Evolutionary conservation across 176 grass and related monocot genomes (phyloP).

Genomic region (Pontederia crassipes): DNA sequence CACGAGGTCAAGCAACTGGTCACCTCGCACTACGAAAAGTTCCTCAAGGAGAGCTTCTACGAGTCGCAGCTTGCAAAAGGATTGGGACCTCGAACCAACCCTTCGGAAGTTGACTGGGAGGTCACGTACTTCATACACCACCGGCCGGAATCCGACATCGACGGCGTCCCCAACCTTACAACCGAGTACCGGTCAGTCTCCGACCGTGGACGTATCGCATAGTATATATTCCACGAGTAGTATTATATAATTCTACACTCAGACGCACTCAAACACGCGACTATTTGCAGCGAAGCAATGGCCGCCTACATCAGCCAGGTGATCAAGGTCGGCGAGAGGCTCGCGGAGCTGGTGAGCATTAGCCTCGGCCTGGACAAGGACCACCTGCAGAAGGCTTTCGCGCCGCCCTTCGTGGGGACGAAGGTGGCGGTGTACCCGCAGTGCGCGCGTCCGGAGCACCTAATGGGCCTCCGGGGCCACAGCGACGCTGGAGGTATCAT

Average conservation of each 20-base stretch:
- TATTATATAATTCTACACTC: neutral
- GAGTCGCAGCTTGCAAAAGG: slow-evolving; percentile 39
- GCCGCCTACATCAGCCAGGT: slow-evolving; percentile 43
- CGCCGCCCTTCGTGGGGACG: slow-evolving; percentile 73
- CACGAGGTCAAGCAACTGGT: slow-evolving; percentile 63
- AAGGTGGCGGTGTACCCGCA: slow-evolving; percentile 82
- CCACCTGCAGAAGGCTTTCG: slow-evolving; percentile 35
- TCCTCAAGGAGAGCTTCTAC: slow-evolving; percentile 47
- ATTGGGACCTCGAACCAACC: slow-evolving; percentile 13
- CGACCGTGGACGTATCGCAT: neutral
- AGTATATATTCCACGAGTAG: too few relatives aligned
- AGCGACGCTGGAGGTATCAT: slow-evolving; percentile 95
- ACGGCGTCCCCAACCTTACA: slow-evolving; percentile 32
- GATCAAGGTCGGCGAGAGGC: slow-evolving; percentile 43
- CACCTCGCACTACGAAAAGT: slow-evolving; percentile 53
- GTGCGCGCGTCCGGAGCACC: slow-evolving; percentile 46
- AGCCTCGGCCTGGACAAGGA: slow-evolving; percentile 46
- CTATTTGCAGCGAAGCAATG: slow-evolving; percentile 32
- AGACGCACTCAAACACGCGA: neutral
- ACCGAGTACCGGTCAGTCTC: slow-evolving; percentile 19
- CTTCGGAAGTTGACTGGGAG: slow-evolving; percentile 57
- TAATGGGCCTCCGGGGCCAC: slow-evolving; percentile 71
- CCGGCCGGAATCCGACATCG: slow-evolving; percentile 26
- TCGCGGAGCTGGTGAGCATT: slow-evolving; percentile 44
- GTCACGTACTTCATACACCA: slow-evolving; percentile 66